Conservation (phyloP, 495 filamentous ascomycete species). For the Trypethelium eluteriae region DNA sequence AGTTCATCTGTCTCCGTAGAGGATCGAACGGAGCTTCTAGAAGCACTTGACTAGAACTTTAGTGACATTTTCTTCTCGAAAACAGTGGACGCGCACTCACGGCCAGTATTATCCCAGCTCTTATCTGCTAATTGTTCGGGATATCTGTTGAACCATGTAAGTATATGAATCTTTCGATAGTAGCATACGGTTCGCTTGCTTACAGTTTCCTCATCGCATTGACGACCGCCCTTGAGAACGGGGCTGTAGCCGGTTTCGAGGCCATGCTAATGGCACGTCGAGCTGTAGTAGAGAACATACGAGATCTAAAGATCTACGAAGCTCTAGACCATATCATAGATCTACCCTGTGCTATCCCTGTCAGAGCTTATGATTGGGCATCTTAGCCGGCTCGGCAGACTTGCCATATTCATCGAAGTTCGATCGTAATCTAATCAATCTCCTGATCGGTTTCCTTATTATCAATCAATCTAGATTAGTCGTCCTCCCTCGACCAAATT, state of each 20-base stretch:
- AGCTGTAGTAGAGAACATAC: slow-evolving; percentile 24
- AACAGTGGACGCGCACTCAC: slow-evolving; percentile 41
- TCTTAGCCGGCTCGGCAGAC: not conserved
- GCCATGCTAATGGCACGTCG: slow-evolving; percentile 29
- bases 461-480: not conserved
- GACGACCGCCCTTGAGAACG: slow-evolving; percentile 72
- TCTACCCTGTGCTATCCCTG: not conserved
- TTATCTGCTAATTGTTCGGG: slow-evolving; percentile 82
- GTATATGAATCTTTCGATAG: slow-evolving; percentile 16
- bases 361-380: not conserved
- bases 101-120: slow-evolving; percentile 87
- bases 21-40: slow-evolving; percentile 66
- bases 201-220: slow-evolving; percentile 75
- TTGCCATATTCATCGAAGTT: not conserved
- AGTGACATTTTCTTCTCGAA: not conserved
- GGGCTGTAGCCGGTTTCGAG: slow-evolving; percentile 40
- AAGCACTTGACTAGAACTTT: slow-evolving; percentile 46
- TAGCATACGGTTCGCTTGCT: slow-evolving; percentile 32
- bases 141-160: slow-evolving; percentile 50
- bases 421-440: not conserved
- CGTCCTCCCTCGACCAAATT: not conserved
- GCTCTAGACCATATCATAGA: not conserved
- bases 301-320: slow-evolving; percentile 1
- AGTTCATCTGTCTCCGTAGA: slow-evolving; percentile 52
- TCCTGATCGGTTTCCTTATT: not conserved